Base-by-base conservation (phyloP, 768 basidiomycete species). In the Hydnomerulius pinastri region DNA sequence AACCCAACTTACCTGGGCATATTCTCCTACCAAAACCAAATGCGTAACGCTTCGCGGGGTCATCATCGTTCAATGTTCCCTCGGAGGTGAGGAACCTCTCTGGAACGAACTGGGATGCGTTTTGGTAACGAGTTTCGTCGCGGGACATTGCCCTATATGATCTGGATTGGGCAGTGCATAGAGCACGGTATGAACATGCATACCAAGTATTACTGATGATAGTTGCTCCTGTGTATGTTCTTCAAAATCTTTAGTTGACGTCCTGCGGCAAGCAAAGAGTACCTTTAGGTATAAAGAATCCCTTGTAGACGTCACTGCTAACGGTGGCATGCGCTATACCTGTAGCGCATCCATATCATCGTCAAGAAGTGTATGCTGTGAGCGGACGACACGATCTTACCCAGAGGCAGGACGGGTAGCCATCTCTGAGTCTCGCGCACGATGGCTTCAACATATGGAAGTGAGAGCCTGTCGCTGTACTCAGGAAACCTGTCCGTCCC, bases 251-350 rank as follows among this genome's bases (percentile, higher is more conserved):
- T n/a, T n/a, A n/a, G n/a, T n/a, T n/a, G n/a, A n/a, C n/a, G n/a
- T n/a, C n/a, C n/a, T n/a, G n/a, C n/a, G n/a, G n/a, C n/a, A n/a
- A n/a, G n/a, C n/a, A n/a, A n/a, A n/a, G n/a, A n/a, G 13, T 10
- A 8, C 69, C 67, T 43, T 66, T 63, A 0, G 72, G 72, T 21
- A 73, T 61, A 21, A 52, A 59, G 48, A 61, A 64, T 0, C 67
- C 71, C 10, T 57, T 48, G 48, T 69, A 71, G 5, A 65, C 46
- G 37, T 73, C 72, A 29, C 69, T 65, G 13, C 56, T 50, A 4
- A 48, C 55, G 0, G 61, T 50, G 4, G 50, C 42, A n/a, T 51
- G 50, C 50, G n/a, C n/a, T n/a, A n/a, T n/a, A n/a, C n/a, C n/a
- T n/a, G n/a, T n/a, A n/a, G n/a, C n/a, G n/a, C n/a, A n/a, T n/a